A percentile compares a stretch with the other conserved stretches of the same genome.
phyloP scores from a whole-genome alignment of 495 filamentous ascomycete species.

The Aspergillus ellipticus region DNA sequence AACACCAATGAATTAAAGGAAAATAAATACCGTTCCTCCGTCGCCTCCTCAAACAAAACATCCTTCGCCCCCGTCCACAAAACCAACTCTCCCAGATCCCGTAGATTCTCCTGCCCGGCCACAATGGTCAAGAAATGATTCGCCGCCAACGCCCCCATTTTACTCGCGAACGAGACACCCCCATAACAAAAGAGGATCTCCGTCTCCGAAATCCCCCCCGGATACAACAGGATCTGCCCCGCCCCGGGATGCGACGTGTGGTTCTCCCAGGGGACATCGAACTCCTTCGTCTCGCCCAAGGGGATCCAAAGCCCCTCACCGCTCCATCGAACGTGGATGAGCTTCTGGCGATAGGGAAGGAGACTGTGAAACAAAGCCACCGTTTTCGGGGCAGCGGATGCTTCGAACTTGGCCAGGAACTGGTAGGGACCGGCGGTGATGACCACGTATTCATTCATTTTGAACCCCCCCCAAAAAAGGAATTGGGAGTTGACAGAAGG shows the following conservation, averaged over 20 bases:
- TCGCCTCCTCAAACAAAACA: not conserved
- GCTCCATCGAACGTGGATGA: not conserved
- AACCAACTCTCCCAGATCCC: not conserved
- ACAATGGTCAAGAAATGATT: not conserved
- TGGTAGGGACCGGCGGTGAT: not conserved
- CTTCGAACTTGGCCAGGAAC: not conserved
- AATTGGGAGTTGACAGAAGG: too few relatives aligned
- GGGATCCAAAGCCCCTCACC: not conserved
- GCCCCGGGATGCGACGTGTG: not conserved
- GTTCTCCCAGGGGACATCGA: not conserved
- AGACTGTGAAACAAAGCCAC: not conserved
- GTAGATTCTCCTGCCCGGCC: not conserved
- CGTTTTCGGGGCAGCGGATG: not conserved
- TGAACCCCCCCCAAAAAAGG: too few relatives aligned
- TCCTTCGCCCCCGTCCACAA: not conserved
- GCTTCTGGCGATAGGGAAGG: not conserved
- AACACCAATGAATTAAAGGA: not conserved
- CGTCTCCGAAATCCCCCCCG: not conserved
- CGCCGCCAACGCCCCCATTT: not conserved
- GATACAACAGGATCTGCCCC: not conserved
- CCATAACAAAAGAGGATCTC: not conserved
- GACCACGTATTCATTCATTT: too few relatives aligned
- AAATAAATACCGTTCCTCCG: not conserved
- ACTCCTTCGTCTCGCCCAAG: not conserved
- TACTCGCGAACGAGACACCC: not conserved